phyloP scores from a whole-genome alignment of 1,284 basidiomycete species.

The Ganoderma lucidum region DNA sequence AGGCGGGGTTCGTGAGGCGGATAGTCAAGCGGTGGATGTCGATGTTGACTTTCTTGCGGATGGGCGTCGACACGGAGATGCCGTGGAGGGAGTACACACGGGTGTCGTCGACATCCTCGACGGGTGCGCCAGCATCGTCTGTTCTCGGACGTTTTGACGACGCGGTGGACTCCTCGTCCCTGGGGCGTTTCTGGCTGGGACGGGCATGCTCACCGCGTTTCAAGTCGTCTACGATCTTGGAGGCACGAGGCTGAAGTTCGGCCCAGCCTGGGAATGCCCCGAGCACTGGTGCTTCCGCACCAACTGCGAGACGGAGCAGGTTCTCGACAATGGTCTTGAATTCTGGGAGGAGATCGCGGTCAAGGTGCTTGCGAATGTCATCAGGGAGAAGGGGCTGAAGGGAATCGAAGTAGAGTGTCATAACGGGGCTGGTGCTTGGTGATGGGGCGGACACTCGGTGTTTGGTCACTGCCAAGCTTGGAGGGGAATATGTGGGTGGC shows the following conservation, averaged over 20 bases:
- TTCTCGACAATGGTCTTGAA: slow-evolving; percentile 31
- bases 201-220: slow-evolving; percentile 24
- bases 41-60: slow-evolving; percentile 75
- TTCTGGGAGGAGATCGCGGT: slow-evolving; percentile 27
- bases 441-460: background rate
- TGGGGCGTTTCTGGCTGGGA: slow-evolving; percentile 32
- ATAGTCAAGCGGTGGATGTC: slow-evolving; percentile 57
- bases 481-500: background rate
- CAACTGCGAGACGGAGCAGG: slow-evolving; percentile 36
- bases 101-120: slow-evolving; percentile 42
- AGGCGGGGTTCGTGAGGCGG: slow-evolving; percentile 55
- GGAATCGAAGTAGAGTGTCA: slow-evolving; percentile 28
- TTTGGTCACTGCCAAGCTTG: background rate
- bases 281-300: slow-evolving; percentile 28
- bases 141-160: slow-evolving; percentile 24
- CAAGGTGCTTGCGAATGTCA: slow-evolving; percentile 24
- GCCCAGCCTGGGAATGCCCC: slow-evolving; percentile 26
- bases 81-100: slow-evolving; percentile 63
- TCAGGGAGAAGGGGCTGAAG: slow-evolving; percentile 28
- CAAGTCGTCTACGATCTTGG: slow-evolving; percentile 28
- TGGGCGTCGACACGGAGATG: slow-evolving; percentile 68
- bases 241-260: slow-evolving; percentile 29
- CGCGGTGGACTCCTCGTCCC: slow-evolving; percentile 33
- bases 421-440: slow-evolving; percentile 1
- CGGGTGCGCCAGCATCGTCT: slow-evolving; percentile 14